These are phyloP conservation scores for Boletus hoseneyae DNA, from an alignment of 1,284 basidiomycete species.

Conservation along the genomic window DNA sequence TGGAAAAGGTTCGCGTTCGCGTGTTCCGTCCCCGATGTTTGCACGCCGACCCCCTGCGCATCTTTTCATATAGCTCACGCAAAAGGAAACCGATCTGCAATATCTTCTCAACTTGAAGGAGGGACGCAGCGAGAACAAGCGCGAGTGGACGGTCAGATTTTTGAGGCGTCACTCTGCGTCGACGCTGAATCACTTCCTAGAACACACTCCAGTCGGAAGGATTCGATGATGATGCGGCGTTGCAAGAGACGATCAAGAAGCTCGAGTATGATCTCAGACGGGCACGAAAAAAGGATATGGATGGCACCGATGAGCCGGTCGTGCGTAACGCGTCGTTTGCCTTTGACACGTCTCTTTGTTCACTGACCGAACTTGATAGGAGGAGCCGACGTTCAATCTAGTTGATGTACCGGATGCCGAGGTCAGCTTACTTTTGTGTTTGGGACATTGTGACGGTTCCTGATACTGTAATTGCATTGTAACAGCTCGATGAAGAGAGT, in stretches of 20 bases:
- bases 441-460: neutral
- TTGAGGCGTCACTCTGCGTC: neutral
- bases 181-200: slow-evolving; percentile 33
- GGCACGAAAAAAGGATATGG: slow-evolving; percentile 70
- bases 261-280: slow-evolving; percentile 68
- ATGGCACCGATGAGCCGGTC: slow-evolving; percentile 56
- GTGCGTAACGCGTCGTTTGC: slow-evolving; percentile 29
- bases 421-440: slow-evolving; percentile 36
- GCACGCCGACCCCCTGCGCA: neutral
- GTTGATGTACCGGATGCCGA: slow-evolving; percentile 90
- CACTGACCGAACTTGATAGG: slow-evolving; percentile 37
- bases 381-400: slow-evolving; percentile 87
- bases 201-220: slow-evolving; percentile 65
- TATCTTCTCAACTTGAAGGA: slow-evolving; percentile 69
- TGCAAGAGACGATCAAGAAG: slow-evolving; percentile 77
- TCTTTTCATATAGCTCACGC: slow-evolving; percentile 47
- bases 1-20: slow-evolving; percentile 73
- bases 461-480: slow-evolving; percentile 20
- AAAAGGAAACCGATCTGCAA: slow-evolving; percentile 83
- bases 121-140: slow-evolving; percentile 64
- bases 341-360: neutral
- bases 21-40: too few species aligned
- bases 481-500: slow-evolving; percentile 84
- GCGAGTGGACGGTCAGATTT: slow-evolving; percentile 64
- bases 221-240: slow-evolving; percentile 64